A percentile compares a stretch with the other conserved stretches of the same genome.
phyloP scores from a whole-genome alignment of 2,329 filamentous ascomycete genomes.

The Metarhizium brunneum region DNA sequence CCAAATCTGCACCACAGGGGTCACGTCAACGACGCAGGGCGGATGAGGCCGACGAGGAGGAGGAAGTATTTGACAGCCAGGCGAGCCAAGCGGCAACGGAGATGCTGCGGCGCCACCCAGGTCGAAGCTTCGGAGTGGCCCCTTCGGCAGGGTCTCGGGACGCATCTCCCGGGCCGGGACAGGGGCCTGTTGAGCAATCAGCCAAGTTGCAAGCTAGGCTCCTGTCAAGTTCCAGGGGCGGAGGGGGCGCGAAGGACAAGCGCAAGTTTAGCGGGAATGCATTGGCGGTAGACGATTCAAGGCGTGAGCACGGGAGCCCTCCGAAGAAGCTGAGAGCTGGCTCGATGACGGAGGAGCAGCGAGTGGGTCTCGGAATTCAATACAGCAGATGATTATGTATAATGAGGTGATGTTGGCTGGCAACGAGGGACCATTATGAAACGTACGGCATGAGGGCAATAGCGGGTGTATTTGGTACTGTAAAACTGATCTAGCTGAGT shows the following conservation, averaged over 20 bases:
- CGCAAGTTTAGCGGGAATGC: constrained; percentile 36
- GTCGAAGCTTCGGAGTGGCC: constrained; percentile 42
- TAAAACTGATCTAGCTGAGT: too few species aligned
- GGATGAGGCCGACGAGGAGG: constrained; percentile 21
- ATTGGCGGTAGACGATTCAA: constrained; percentile 21
- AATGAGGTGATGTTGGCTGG: too few species aligned
- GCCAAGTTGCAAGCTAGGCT: constrained; percentile 42
- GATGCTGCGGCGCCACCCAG: constrained; percentile 56
- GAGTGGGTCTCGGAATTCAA: constrained; percentile 45
- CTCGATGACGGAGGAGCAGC: constrained; percentile 25
- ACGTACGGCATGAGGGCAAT: too few species aligned
- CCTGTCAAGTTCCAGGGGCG: constrained; percentile 34
- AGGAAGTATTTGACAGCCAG: constrained; percentile 60
- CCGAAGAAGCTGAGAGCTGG: constrained; percentile 41
- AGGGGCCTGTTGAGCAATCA: constrained; percentile 32
- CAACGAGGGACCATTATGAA: too few species aligned
- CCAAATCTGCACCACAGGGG: constrained; percentile 17
- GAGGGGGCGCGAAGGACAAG: constrained; percentile 33
- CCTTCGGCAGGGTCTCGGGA: constrained; percentile 34
- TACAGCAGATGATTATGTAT: constrained; percentile 22
- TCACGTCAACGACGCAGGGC: constrained; percentile 13
- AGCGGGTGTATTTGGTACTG: too few species aligned
- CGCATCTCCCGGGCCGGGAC: constrained; percentile 32
- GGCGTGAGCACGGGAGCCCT: constrained; percentile 33
- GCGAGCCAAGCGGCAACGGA: constrained; percentile 69